Evolutionary conservation across 1,139 yeast species (phyloP).

Genomic region (Diutina rugosa): DNA sequence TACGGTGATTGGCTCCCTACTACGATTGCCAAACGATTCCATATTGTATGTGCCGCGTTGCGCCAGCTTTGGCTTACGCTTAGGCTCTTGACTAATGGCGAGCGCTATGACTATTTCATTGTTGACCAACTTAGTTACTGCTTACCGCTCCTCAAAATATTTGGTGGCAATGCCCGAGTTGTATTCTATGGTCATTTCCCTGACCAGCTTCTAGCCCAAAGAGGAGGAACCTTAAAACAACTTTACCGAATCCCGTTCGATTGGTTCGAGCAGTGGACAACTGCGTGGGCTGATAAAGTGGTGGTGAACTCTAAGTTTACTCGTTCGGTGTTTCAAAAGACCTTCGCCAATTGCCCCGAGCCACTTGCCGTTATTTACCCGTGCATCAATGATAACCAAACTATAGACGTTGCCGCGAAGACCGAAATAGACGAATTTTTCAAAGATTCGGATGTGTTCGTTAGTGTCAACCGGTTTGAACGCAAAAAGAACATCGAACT

Average conservation of each 20-base stretch:
- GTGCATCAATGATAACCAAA: slow-evolving; percentile 45
- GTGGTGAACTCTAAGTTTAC: slow-evolving; percentile 88
- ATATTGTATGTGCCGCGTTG: slow-evolving; percentile 70
- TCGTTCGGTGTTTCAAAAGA: slow-evolving; percentile 46
- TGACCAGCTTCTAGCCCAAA: slow-evolving; percentile 64
- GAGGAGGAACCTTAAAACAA: slow-evolving; percentile 40
- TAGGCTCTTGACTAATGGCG: slow-evolving; percentile 36
- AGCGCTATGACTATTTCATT: slow-evolving; percentile 56
- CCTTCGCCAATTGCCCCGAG: slow-evolving; percentile 36
- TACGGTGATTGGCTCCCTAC: slow-evolving; percentile 81
- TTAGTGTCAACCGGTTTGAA: slow-evolving; percentile 84
- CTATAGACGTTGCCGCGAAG: slow-evolving; percentile 11
- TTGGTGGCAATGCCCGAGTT: slow-evolving; percentile 32
- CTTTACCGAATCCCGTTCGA: slow-evolving; percentile 78
- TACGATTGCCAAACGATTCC: slow-evolving; percentile 47
- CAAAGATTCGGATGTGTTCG: slow-evolving; percentile 27
- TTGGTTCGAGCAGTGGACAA: slow-evolving; percentile 65
- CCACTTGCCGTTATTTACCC: slow-evolving; percentile 78
- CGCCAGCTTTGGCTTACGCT: slow-evolving; percentile 63
- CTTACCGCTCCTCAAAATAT: slow-evolving; percentile 55
- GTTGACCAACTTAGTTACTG: slow-evolving; percentile 86
- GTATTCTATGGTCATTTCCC: slow-evolving; percentile 95
- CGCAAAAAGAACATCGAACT: slow-evolving; percentile 69
- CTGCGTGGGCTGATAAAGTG: slow-evolving; percentile 61
- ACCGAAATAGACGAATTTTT: slow-evolving; percentile 23